Evolutionary conservation across 1,284 basidiomycete genomes (phyloP), one percentile per base, ranked within the genome.

Genomic region (Fomitopsis schrenkii): DNA sequence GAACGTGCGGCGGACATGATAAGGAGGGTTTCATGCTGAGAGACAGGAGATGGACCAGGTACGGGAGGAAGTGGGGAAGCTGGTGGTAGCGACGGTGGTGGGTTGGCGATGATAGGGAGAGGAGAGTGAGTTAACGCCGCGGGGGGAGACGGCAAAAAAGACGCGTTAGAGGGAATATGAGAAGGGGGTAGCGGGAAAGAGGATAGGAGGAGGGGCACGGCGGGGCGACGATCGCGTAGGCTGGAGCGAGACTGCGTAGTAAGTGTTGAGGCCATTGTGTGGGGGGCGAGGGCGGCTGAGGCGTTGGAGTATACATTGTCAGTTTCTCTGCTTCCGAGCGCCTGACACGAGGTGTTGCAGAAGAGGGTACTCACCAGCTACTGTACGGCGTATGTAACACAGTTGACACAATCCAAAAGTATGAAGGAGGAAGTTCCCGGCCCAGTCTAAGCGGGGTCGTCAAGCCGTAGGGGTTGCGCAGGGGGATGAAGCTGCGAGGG

Each of bases 151-250:
- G 52, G 52, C 28, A 14, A 19, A 30, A 35, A 12, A 42, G 67
- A 69, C 22, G 76, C 79, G 10, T 72, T 76, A 6, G 72, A 63
- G 15, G 82, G 83, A 59, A 84, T 83, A 68, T 78, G 77, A 0
- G 80, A 76, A 0, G 82, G 83, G 7, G 81, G 83, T 10, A 71
- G 70, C n/a, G 81, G 83, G 66, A 84, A 84, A 10, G 79, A 76
- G 62, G 78, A 77, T 59, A 85, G 75, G 26, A 85, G 73, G 42
- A 77, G 68, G 0, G 78, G 75, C 54, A 80, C 77, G 46, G 67
- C 64, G 41, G 67, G 60, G 60, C 64, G 72, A 55, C 63, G 66
- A 41, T 63, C 68, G 59, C 63, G 62, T 38, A 63, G 38, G 54
- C 38, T 19, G n/a, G 55, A 57, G 46, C 65, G 67, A 57, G 68